These are phyloP conservation scores for Acanthamoeba triangularis DNA, from an alignment of 208 protist species.

Conservation along the genomic window DNA sequence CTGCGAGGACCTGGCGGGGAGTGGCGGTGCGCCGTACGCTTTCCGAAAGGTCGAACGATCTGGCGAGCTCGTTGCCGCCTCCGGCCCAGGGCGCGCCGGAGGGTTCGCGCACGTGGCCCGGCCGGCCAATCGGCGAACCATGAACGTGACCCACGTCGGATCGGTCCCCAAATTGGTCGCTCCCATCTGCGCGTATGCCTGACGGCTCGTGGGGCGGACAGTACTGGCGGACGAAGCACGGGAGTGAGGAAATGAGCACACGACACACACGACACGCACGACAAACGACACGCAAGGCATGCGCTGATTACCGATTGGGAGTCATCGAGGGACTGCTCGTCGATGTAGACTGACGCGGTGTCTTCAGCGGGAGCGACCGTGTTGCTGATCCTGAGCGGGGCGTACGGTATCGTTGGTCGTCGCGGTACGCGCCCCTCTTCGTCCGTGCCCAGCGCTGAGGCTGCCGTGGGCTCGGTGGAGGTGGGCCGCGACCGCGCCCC, in stretches of 20 bases:
- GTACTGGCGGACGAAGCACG: neutral
- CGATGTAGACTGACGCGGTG: neutral
- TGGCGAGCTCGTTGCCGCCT: neutral
- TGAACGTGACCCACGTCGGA: neutral
- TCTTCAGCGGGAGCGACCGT: neutral
- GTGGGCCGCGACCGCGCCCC: neutral
- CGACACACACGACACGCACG: neutral
- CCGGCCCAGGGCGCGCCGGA: neutral
- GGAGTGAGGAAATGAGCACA: too few relatives aligned
- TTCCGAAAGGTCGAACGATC: neutral
- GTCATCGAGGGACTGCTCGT: neutral
- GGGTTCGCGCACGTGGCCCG: constrained; percentile 28
- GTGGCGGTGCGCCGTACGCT: neutral
- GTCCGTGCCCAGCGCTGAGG: neutral
- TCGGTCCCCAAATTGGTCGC: neutral
- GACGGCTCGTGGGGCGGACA: constrained; percentile 13
- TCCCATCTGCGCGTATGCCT: neutral
- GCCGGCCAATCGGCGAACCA: neutral
- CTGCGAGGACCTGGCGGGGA: neutral
- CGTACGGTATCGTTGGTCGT: neutral
- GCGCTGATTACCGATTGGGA: neutral
- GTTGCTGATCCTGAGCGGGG: neutral
- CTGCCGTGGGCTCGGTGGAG: neutral
- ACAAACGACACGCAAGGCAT: neutral
- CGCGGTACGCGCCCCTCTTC: neutral